Conservation (phyloP, 805 yeast genomes). For the Vanderwaltozyma tropicalis region DNA sequence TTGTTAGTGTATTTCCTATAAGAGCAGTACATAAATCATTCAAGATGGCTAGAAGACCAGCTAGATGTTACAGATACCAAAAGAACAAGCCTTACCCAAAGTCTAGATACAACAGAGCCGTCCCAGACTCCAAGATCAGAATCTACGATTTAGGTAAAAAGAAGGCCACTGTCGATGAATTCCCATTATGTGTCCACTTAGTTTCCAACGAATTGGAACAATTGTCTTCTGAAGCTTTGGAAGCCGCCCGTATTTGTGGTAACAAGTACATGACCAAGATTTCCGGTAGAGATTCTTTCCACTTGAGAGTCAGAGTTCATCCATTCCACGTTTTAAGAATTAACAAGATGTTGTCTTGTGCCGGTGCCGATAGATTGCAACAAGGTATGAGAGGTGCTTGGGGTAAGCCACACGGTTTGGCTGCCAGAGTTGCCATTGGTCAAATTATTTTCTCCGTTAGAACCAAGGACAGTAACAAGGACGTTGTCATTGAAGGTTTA, state of each 20-base stretch:
- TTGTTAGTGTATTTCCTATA: too few species aligned
- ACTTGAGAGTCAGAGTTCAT: conserved; percentile 98
- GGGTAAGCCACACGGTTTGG: conserved; percentile 99
- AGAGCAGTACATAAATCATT: conserved; percentile 16
- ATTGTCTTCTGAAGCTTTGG: conserved; percentile 98
- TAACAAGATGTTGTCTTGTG: conserved; percentile 99
- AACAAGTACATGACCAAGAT: conserved; percentile 97
- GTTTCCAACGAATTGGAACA: conserved; percentile 99
- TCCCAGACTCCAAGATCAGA: conserved; percentile 99
- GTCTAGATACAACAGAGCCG: conserved; percentile 99
- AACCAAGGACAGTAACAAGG: conserved; percentile 97
- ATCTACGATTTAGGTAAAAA: conserved; percentile 98
- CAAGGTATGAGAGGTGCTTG: conserved; percentile 99
- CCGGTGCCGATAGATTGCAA: conserved; percentile 99
- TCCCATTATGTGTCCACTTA: conserved; percentile 98
- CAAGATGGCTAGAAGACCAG: conserved; percentile 99
- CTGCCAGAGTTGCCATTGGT: conserved; percentile 98
- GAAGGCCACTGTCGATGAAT: conserved; percentile 99
- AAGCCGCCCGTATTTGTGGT: conserved; percentile 99
- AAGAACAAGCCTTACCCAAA: conserved; percentile 99
- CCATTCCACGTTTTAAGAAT: conserved; percentile 99
- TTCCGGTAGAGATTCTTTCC: conserved; percentile 99
- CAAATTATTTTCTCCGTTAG: conserved; percentile 97
- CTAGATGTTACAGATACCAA: conserved; percentile 99
- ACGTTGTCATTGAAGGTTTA: conserved; percentile 94